A percentile compares a stretch with the other conserved stretches of the same genome.
These are phyloP conservation scores for Globisporangium barbulae DNA, from an alignment of 352 stramenopile genomes.

Conservation along the genomic window DNA sequence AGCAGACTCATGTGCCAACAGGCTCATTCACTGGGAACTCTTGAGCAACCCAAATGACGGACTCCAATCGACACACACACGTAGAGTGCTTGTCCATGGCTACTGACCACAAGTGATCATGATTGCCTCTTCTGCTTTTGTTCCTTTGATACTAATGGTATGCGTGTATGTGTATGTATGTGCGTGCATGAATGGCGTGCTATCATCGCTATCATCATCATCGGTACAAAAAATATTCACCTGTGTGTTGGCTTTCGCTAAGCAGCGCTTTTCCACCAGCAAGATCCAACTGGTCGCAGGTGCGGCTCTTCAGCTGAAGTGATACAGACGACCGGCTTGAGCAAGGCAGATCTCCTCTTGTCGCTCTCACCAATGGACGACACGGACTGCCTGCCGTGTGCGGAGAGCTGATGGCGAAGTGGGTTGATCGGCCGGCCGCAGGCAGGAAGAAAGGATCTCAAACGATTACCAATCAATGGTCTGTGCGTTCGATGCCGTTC, in stretches of 20 bases:
- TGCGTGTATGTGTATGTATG: background rate
- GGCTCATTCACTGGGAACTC: background rate
- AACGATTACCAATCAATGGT: slow-evolving; percentile 4
- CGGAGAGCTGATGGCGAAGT: background rate
- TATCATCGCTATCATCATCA: slow-evolving; percentile 3
- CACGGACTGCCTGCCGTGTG: background rate
- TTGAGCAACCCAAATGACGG: background rate
- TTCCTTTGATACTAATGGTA: background rate
- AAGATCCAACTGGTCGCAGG: background rate
- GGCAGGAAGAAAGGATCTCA: slow-evolving; percentile 7
- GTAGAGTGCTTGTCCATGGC: background rate
- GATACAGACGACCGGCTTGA: slow-evolving; percentile 2
- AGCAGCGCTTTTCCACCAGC: slow-evolving; percentile 1
- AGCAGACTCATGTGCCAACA: background rate
- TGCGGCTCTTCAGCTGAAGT: background rate
- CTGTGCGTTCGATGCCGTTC: background rate
- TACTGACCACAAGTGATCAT: background rate
- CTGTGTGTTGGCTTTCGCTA: slow-evolving; percentile 1
- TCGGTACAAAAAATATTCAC: slow-evolving; percentile 4
- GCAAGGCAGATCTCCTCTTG: background rate
- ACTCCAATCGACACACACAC: background rate
- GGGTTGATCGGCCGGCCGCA: background rate
- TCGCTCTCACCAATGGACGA: background rate
- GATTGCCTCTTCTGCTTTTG: slow-evolving; percentile 8
- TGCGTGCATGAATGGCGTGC: background rate